These are phyloP conservation scores for Phaffia rhodozyma DNA, from an alignment of 1,284 basidiomycete species.

Conservation along the genomic window DNA sequence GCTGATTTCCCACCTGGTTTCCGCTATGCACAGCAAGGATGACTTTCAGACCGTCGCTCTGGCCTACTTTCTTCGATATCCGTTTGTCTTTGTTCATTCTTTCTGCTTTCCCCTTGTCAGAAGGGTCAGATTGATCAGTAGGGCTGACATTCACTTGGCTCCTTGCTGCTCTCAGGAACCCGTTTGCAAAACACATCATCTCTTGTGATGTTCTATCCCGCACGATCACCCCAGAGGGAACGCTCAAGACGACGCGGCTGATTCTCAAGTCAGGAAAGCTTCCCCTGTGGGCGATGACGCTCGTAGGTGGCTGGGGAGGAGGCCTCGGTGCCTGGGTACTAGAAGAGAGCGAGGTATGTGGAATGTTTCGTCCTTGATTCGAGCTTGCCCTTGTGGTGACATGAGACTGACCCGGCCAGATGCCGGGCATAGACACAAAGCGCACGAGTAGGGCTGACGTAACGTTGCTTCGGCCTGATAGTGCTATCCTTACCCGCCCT, in stretches of 20 bases:
- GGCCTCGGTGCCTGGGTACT: conserved; percentile 47
- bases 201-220: conserved; percentile 84
- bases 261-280: conserved; percentile 74
- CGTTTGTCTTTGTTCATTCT: conserved; percentile 28
- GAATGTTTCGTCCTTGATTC: neutral
- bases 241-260: conserved; percentile 66
- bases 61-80: conserved; percentile 86
- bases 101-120: neutral
- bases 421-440: too few species aligned
- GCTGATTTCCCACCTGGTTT: neutral
- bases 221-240: conserved; percentile 50
- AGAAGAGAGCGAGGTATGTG: conserved; percentile 64
- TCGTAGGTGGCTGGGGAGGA: conserved; percentile 56
- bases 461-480: neutral
- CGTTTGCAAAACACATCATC: conserved; percentile 74
- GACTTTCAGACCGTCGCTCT: conserved; percentile 57
- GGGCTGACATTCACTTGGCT: neutral
- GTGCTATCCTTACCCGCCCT: conserved; percentile 9
- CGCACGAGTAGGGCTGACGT: too few species aligned
- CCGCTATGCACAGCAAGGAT: neutral
- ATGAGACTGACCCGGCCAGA: neutral
- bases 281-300: conserved; percentile 70
- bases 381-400: neutral
- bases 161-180: conserved; percentile 43
- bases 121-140: neutral